phyloP scores from a whole-genome alignment of 345 rosid species.

The Eutrema yunnanense region DNA sequence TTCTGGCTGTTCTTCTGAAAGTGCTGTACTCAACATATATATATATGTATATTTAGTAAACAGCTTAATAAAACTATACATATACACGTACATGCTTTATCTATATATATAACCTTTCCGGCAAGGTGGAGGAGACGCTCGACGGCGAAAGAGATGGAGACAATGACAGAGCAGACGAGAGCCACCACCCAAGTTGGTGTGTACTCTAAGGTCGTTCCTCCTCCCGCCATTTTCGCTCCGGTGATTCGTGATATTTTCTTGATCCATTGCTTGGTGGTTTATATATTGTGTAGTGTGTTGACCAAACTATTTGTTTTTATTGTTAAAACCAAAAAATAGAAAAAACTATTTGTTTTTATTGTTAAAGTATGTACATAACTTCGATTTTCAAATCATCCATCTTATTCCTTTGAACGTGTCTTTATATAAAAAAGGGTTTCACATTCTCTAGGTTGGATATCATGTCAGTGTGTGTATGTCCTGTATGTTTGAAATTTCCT shows the following conservation, averaged over 20 bases:
- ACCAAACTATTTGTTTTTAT: neutral
- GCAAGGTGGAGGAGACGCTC: constrained; percentile 62
- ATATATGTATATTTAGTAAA: neutral
- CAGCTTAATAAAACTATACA: too few species aligned
- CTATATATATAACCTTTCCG: constrained; percentile 52
- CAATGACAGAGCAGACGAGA: constrained; percentile 68
- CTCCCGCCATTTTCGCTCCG: constrained; percentile 41
- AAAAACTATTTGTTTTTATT: neutral
- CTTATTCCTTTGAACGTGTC: constrained; percentile 14
- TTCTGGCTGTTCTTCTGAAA: constrained; percentile 45
- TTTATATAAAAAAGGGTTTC: neutral
- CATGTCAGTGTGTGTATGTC: too few species aligned
- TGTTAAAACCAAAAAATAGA: too few species aligned
- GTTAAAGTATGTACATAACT: neutral
- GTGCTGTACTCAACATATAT: constrained; percentile 5
- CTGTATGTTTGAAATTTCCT: too few species aligned
- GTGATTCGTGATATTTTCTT: constrained; percentile 6
- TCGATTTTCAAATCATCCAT: neutral
- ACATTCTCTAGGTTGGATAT: neutral
- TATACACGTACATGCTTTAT: neutral
- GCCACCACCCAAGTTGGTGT: constrained; percentile 92
- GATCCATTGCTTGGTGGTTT: neutral
- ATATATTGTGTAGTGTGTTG: neutral
- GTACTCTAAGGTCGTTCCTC: constrained; percentile 53
- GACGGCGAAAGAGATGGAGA: constrained; percentile 54